These are phyloP conservation scores for Penicillium turbatum DNA, from an alignment of 495 filamentous ascomycete genomes.

Conservation along the genomic window DNA sequence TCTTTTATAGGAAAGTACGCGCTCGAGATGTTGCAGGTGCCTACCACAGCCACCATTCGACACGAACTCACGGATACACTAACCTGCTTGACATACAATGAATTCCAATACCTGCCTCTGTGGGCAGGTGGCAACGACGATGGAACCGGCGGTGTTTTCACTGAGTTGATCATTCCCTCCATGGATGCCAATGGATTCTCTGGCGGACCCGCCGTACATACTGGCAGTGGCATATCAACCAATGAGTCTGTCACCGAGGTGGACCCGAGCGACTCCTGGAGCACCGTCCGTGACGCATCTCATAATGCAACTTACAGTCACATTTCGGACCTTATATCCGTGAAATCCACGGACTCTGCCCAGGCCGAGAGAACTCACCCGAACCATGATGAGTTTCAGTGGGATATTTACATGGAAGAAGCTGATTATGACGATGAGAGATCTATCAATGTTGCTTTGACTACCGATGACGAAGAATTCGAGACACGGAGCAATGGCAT, in stretches of 20 bases:
- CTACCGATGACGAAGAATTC: neutral
- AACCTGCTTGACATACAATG: slow-evolving; percentile 43
- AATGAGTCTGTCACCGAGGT: slow-evolving; percentile 23
- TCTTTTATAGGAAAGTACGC: slow-evolving; percentile 18
- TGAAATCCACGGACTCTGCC: slow-evolving; percentile 16
- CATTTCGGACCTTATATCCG: slow-evolving; percentile 25
- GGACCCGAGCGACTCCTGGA: slow-evolving; percentile 25
- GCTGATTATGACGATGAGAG: neutral
- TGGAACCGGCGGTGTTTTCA: slow-evolving; percentile 50
- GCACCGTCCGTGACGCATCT: slow-evolving; percentile 34
- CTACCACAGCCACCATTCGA: slow-evolving; percentile 6
- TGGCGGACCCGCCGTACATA: slow-evolving; percentile 42
- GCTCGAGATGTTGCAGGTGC: slow-evolving; percentile 14
- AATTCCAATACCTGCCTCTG: slow-evolving; percentile 50
- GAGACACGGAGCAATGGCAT: slow-evolving; percentile 3
- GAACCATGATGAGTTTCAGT: neutral
- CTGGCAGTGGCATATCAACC: slow-evolving; percentile 28
- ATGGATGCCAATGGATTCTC: slow-evolving; percentile 40
- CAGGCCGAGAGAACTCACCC: neutral
- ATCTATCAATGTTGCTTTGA: neutral
- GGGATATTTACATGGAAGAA: neutral
- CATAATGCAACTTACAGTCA: slow-evolving; percentile 31
- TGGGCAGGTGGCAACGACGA: slow-evolving; percentile 56
- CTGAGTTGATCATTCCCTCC: slow-evolving; percentile 35
- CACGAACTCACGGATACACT: slow-evolving; percentile 39